Evolutionary conservation across 2,329 filamentous ascomycete species (phyloP).

Genomic region (Lachnellula occidentalis): DNA sequence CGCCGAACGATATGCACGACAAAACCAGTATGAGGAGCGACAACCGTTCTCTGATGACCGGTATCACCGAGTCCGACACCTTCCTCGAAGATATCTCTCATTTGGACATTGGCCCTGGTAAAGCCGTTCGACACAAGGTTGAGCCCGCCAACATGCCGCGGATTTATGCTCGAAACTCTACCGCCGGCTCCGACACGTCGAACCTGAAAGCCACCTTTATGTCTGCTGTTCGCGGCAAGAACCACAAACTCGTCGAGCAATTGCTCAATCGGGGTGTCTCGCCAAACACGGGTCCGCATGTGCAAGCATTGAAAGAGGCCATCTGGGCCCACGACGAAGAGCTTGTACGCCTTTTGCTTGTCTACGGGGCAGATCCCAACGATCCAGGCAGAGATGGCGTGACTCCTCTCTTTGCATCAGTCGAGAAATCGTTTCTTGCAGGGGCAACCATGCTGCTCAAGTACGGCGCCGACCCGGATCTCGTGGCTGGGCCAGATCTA

Average conservation of each 20-base stretch:
- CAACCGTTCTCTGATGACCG: constrained; percentile 23
- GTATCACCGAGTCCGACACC: constrained; percentile 32
- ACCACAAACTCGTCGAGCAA: constrained; percentile 52
- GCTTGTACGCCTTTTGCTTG: constrained; percentile 48
- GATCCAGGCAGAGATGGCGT: constrained; percentile 41
- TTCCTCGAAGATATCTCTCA: constrained; percentile 33
- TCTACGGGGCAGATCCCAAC: constrained; percentile 55
- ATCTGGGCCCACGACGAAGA: constrained; percentile 47
- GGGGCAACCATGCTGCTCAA: constrained; percentile 56
- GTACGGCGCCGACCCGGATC: constrained; percentile 57
- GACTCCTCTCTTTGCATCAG: constrained; percentile 46
- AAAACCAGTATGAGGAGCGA: constrained; percentile 24
- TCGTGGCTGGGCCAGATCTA: constrained; percentile 42
- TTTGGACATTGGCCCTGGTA: constrained; percentile 37
- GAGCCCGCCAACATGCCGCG: constrained; percentile 48
- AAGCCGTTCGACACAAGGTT: constrained; percentile 45
- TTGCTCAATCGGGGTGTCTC: constrained; percentile 53
- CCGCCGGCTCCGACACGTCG: constrained; percentile 38
- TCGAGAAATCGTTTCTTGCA: constrained; percentile 48
- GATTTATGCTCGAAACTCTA: constrained; percentile 43
- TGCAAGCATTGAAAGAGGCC: constrained; percentile 48
- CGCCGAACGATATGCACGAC: background rate
- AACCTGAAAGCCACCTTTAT: constrained; percentile 45
- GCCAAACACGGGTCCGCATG: constrained; percentile 42
- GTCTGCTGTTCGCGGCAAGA: constrained; percentile 50